Conservation (phyloP, 768 basidiomycete species). For the Boletus rufocinnamomeus region DNA sequence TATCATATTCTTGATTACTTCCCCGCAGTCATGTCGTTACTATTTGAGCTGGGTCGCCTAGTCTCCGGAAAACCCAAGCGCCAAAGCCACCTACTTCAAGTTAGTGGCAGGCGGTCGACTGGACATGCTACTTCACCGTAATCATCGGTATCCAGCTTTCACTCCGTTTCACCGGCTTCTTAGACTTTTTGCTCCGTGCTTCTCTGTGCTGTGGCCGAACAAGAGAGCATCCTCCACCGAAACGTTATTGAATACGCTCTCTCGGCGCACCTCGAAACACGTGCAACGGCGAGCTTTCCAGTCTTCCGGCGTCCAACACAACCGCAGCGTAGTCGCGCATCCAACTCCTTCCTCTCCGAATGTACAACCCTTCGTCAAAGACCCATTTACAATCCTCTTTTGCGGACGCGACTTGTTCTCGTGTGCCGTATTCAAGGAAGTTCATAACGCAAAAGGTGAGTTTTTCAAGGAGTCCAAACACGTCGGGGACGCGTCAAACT, state of each 20-base stretch:
- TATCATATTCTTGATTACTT: conserved; percentile 15
- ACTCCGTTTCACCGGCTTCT: neutral
- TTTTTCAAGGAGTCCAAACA: neutral
- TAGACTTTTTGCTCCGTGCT: neutral
- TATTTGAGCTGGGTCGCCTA: neutral
- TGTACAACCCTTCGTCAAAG: conserved; percentile 9
- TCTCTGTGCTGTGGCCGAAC: neutral
- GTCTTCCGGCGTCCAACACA: neutral
- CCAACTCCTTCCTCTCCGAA: neutral
- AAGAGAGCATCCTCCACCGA: neutral
- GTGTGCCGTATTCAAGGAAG: conserved; percentile 63
- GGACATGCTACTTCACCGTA: conserved; percentile 6
- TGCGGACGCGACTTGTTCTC: conserved; percentile 91
- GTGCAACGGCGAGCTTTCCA: neutral
- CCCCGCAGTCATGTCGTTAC: neutral
- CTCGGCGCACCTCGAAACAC: neutral
- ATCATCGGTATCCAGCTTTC: neutral
- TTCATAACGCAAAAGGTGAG: conserved; percentile 64
- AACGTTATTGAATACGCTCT: neutral
- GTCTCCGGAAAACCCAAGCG: neutral
- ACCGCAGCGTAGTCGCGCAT: neutral
- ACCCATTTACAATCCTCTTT: conserved; percentile 75
- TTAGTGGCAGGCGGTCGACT: neutral
- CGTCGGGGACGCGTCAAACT: neutral
- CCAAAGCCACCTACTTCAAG: neutral